A percentile compares a stretch with the other conserved stretches of the same genome.
Evolutionary conservation across 2,329 filamentous ascomycete species (phyloP).

Genomic region (Falciphora oryzae): DNA sequence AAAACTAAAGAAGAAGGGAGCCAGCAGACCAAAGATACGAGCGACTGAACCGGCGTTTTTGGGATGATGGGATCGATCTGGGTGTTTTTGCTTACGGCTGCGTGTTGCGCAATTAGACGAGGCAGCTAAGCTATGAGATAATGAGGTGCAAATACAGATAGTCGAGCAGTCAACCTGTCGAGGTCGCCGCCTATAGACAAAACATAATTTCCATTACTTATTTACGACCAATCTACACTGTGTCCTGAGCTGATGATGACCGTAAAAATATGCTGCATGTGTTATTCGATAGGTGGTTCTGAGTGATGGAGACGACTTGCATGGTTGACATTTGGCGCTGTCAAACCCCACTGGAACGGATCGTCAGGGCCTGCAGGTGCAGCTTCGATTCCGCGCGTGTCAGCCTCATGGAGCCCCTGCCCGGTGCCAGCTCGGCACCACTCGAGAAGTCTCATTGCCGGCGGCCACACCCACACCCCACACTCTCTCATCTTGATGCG

Average conservation of each 20-base stretch:
- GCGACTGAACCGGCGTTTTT: slow-evolving; percentile 3
- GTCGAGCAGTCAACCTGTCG: not conserved
- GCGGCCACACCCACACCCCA: not conserved
- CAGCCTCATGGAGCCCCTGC: not conserved
- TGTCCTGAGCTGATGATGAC: too few species aligned
- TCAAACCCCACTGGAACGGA: not conserved
- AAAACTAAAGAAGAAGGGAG: not conserved
- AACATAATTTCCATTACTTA: not conserved
- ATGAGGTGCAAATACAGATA: not conserved
- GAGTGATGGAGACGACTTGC: too few species aligned
- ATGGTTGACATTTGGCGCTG: not conserved
- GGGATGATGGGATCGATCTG: not conserved
- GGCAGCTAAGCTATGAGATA: not conserved
- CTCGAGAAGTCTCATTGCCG: not conserved
- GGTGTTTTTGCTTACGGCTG: not conserved
- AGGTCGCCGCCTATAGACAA: not conserved
- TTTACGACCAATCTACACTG: not conserved
- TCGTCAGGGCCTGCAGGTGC: not conserved
- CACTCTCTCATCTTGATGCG: not conserved
- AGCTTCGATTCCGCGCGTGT: not conserved
- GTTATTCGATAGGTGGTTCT: not conserved
- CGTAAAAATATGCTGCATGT: not conserved
- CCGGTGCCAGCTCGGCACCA: not conserved
- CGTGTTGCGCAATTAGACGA: not conserved
- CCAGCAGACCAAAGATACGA: not conserved